Percentiles rank a stretch among this genome's conserved stretches.
phyloP scores from a whole-genome alignment of 345 rosid species.

The Nasturtium officinale region DNA sequence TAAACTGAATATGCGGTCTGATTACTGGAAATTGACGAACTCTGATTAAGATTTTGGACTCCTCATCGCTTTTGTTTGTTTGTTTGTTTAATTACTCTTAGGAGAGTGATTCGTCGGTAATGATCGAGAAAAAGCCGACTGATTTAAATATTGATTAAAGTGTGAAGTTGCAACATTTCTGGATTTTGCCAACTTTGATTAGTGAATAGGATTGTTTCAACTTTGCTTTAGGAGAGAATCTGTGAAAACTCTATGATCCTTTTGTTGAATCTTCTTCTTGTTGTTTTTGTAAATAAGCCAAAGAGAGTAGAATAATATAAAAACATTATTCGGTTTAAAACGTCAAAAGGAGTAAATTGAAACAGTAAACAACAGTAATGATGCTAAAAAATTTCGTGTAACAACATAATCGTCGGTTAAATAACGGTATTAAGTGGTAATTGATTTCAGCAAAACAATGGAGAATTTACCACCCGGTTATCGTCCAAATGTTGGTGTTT shows the following conservation, averaged over 20 bases:
- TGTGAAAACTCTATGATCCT: conserved; percentile 15
- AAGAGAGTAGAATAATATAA: too few species aligned
- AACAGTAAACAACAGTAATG: neutral
- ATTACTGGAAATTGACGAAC: neutral
- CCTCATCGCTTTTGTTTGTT: neutral
- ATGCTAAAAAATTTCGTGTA: neutral
- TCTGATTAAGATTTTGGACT: neutral
- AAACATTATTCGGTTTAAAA: too few species aligned
- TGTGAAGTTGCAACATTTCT: neutral
- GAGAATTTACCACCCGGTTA: conserved; percentile 93
- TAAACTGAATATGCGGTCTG: neutral
- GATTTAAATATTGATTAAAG: neutral
- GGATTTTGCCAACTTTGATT: neutral
- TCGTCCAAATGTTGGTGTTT: conserved; percentile 98
- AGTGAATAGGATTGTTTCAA: neutral
- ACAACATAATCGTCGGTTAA: neutral
- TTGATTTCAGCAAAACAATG: conserved; percentile 42
- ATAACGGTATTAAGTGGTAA: neutral
- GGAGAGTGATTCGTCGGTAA: too few species aligned
- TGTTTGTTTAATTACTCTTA: too few species aligned
- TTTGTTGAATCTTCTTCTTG: too few species aligned
- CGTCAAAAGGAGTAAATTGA: neutral
- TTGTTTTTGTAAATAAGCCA: too few species aligned
- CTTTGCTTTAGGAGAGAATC: neutral
- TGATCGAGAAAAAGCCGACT: too few species aligned